Evolutionary conservation across 2,329 filamentous ascomycete genomes (phyloP).

Genomic region (Emericellopsis atlantica): DNA sequence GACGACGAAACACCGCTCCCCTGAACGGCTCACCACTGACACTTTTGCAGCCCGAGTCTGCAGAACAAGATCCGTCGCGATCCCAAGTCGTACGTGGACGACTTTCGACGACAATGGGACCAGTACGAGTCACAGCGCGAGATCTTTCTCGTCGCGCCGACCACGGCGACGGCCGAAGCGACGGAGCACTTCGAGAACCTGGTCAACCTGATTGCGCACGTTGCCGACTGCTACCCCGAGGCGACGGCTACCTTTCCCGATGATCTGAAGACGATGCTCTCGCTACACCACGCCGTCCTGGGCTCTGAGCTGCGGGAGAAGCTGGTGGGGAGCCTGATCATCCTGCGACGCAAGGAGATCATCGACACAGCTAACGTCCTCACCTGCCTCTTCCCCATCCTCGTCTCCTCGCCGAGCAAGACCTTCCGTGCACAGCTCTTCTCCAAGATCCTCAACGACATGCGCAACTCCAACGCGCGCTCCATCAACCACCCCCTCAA

Average conservation of each 20-base stretch:
- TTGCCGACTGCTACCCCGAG: slow-evolving; percentile 83
- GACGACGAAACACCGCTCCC: too few species aligned
- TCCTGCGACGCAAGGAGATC: slow-evolving; percentile 82
- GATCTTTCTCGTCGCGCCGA: slow-evolving; percentile 77
- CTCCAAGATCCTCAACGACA: slow-evolving; percentile 81
- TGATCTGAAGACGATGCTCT: slow-evolving; percentile 70
- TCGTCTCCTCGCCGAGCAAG: slow-evolving; percentile 87
- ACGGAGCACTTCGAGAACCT: slow-evolving; percentile 79
- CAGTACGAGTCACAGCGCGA: slow-evolving; percentile 88
- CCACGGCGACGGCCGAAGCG: slow-evolving; percentile 63
- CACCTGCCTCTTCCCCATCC: slow-evolving; percentile 86
- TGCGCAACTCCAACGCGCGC: slow-evolving; percentile 79
- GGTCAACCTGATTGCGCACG: slow-evolving; percentile 87
- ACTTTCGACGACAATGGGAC: slow-evolving; percentile 77
- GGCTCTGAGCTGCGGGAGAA: slow-evolving; percentile 85
- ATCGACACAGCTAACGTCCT: slow-evolving; percentile 75
- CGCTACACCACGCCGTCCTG: slow-evolving; percentile 68
- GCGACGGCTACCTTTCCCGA: slow-evolving; percentile 66
- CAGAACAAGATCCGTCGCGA: slow-evolving; percentile 88
- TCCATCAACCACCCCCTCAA: slow-evolving; percentile 86
- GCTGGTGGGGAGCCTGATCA: slow-evolving; percentile 78
- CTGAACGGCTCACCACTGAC: too few species aligned
- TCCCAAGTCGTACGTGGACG: slow-evolving; percentile 78
- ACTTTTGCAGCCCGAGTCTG: slow-evolving; percentile 53
- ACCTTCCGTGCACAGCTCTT: slow-evolving; percentile 71